Percentiles rank a stretch among this genome's conserved stretches.
phyloP scores from a whole-genome alignment of 2,329 filamentous ascomycete genomes.

The Aureobasidium namibiae region DNA sequence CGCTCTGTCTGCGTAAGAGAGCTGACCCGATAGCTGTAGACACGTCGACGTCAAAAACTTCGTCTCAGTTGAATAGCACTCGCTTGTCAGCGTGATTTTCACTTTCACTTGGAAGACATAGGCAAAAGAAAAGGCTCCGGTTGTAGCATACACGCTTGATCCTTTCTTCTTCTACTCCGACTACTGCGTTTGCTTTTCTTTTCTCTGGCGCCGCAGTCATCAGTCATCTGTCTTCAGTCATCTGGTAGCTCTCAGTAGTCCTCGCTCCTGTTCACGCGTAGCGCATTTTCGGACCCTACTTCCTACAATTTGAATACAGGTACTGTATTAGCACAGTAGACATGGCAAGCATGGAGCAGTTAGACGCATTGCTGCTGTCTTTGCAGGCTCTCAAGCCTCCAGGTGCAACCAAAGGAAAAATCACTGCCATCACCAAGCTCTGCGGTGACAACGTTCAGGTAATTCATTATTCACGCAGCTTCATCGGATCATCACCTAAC shows the following conservation, averaged over 20 bases:
- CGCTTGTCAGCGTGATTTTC: constrained; percentile 5
- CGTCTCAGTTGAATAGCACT: constrained; percentile 8
- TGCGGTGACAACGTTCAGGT: constrained; percentile 89
- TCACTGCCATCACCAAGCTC: constrained; percentile 74
- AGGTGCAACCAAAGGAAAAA: constrained; percentile 88
- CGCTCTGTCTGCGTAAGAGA: constrained; percentile 10
- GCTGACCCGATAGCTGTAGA: constrained; percentile 12
- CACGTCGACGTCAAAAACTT: constrained; percentile 11
- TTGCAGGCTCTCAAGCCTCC: constrained; percentile 88
- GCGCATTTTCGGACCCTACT: constrained; percentile 6
- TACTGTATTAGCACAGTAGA: constrained; percentile 16
- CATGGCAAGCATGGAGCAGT: constrained; percentile 59
- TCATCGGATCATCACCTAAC: neutral
- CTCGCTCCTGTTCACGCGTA: neutral
- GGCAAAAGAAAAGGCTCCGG: neutral
- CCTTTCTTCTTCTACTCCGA: neutral
- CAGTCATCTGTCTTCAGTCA: neutral
- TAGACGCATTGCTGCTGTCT: constrained; percentile 83
- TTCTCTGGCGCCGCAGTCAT: neutral
- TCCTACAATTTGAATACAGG: constrained; percentile 7
- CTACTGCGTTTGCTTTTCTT: neutral
- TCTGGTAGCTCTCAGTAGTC: constrained; percentile 12
- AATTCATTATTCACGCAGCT: constrained; percentile 28
- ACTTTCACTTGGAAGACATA: neutral
- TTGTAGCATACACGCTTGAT: constrained; percentile 1